Evolutionary conservation across 768 basidiomycete species (phyloP).

Genomic region (Basidioascus undulatus): DNA sequence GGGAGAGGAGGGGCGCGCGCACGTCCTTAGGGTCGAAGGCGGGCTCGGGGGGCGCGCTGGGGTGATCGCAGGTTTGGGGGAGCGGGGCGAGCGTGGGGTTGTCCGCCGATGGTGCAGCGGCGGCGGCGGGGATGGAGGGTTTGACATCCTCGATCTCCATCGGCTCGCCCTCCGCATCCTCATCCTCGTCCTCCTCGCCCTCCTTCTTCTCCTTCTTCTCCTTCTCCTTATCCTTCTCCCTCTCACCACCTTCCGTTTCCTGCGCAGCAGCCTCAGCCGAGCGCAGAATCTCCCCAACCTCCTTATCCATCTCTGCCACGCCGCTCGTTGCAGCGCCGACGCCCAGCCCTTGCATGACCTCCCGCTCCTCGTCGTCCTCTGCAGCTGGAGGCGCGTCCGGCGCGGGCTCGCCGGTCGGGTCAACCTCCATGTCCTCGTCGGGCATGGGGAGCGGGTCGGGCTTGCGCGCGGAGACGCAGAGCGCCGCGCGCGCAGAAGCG

Average conservation of each 20-base stretch:
- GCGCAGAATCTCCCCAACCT: too few relatives aligned
- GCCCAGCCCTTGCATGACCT: slow-evolving; percentile 33
- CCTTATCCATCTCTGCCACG: slow-evolving; percentile 2
- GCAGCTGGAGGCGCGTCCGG: slow-evolving; percentile 21
- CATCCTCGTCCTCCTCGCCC: slow-evolving; percentile 3
- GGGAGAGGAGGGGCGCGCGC: slow-evolving; percentile 11
- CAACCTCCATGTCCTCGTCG: slow-evolving; percentile 17
- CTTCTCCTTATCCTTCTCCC: slow-evolving; percentile 8
- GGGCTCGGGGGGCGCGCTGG: too few relatives aligned
- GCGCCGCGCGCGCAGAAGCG: slow-evolving; percentile 36
- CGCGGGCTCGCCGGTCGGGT: too few relatives aligned
- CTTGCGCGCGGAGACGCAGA: slow-evolving; percentile 23
- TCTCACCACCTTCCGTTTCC: background rate
- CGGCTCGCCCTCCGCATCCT: background rate
- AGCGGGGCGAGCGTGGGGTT: slow-evolving; percentile 1
- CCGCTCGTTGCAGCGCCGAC: slow-evolving; percentile 16
- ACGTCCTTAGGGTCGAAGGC: too few relatives aligned
- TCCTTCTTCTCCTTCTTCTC: slow-evolving; percentile 3
- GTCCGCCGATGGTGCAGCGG: background rate
- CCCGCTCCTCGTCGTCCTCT: slow-evolving; percentile 25
- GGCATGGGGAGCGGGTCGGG: slow-evolving; percentile 2
- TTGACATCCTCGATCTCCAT: background rate
- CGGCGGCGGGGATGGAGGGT: background rate
- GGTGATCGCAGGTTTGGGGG: too few relatives aligned
- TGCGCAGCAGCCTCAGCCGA: background rate